Base-by-base conservation (phyloP, 495 filamentous ascomycete species). In the Hypoxylon intermedium region DNA sequence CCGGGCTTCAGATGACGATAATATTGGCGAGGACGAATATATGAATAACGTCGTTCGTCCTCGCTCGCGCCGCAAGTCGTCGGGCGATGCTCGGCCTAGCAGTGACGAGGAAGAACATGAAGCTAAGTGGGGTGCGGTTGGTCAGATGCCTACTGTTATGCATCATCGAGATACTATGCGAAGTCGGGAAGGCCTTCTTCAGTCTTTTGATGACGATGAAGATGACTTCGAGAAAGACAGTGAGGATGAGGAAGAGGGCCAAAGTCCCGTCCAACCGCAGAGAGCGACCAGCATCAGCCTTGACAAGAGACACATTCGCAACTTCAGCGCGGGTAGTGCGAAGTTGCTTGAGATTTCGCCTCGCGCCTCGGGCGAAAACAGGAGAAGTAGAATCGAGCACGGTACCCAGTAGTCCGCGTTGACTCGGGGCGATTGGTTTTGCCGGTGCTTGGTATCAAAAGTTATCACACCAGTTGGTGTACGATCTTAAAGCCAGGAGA, bases 321-420 rank as follows among this genome's bases (percentile, higher is more conserved):
- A 86, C 42, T 84, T 90, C 61, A 91, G 87, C 53, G 87, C 87
- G 15, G 89, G 88, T 18, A 90, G 86, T 71, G 87, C 89, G 3
- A 86, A 83, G 67, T 72, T 92, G 9, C 69, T 91, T 30, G 84
- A 90, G 49, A 76, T 90, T 21, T 82, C 81, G 1, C 78, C 80
- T 26, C 75, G 81, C 5, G 67, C 68, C 38, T 82, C 79, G 9
- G 69, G 68, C 15, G 80, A 82, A 54, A 60, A 63, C 16, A 72
- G 67, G 63, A 69, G 65, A 28, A 67, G 68, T 46, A 31, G 40
- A 6, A 30, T 45, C 18, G 67, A 63, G 42, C 55, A 49, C 13
- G 48, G 52, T 20, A 58, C 43, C 41, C 47, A 67, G 47, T 64
- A 63, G 45, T 48, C 46, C 50, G 26, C 23, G 55, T 40, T 54